These are phyloP conservation scores for Penicillium cataractarum DNA, from an alignment of 495 filamentous ascomycete genomes.

Conservation along the genomic window DNA sequence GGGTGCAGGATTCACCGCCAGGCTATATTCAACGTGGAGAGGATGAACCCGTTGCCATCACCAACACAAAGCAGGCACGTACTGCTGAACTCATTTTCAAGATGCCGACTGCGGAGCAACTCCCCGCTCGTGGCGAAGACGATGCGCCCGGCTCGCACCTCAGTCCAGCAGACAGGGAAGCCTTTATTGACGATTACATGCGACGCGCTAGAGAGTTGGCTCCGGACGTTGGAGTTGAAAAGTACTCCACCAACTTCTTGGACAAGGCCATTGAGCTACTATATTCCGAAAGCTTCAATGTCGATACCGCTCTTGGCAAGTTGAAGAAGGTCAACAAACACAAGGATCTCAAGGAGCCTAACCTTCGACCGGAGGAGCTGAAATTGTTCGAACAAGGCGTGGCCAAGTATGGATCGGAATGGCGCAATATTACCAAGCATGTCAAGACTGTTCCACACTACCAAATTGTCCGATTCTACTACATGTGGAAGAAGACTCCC, in stretches of 20 bases:
- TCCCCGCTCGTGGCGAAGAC: conserved; percentile 51
- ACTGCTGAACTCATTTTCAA: conserved; percentile 59
- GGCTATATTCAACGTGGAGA: conserved; percentile 87
- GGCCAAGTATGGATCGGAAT: conserved; percentile 87
- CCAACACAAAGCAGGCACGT: conserved; percentile 53
- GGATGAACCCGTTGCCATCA: conserved; percentile 57
- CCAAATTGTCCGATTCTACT: conserved; percentile 89
- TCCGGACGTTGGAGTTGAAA: conserved; percentile 63
- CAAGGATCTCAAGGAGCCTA: conserved; percentile 83
- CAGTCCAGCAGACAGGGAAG: conserved; percentile 49
- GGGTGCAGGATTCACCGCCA: conserved; percentile 86
- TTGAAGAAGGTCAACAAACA: conserved; percentile 68
- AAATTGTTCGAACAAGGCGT: conserved; percentile 94
- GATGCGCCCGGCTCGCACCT: conserved; percentile 46
- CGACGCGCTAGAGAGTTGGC: conserved; percentile 63
- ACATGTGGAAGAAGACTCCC: conserved; percentile 96
- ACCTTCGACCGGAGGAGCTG: conserved; percentile 73
- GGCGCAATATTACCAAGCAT: conserved; percentile 79
- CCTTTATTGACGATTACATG: conserved; percentile 75
- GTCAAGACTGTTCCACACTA: conserved; percentile 72
- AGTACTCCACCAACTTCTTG: conserved; percentile 80
- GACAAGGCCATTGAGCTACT: conserved; percentile 83
- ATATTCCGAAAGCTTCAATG: conserved; percentile 69
- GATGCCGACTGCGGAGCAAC: conserved; percentile 53
- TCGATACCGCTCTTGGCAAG: conserved; percentile 70